Base-by-base conservation (phyloP, 78 protist genomes). In the Creolimax fragrantissima region DNA sequence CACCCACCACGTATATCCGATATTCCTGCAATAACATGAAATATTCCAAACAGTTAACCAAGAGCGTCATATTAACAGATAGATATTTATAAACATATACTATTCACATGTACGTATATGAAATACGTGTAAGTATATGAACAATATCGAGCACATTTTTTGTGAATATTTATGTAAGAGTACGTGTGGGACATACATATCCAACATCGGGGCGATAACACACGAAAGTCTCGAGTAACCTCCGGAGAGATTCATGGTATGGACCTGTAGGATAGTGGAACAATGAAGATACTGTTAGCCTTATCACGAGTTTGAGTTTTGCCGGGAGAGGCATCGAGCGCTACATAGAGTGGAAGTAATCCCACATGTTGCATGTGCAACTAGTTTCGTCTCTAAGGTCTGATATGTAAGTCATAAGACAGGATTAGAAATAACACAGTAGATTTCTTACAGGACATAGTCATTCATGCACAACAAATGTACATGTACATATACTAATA, bases 141-240 rank as follows among this genome's bases (percentile, higher is more conserved):
- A 17, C 6, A 83, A 36, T 6, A n/a, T n/a, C n/a, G n/a, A n/a
- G n/a, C n/a, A n/a, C n/a, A n/a, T n/a, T n/a, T n/a, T n/a, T n/a
- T n/a, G n/a, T n/a, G n/a, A n/a, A n/a, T n/a, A n/a, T n/a, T n/a
- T n/a, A n/a, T n/a, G n/a, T n/a, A n/a, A n/a, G n/a, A n/a, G n/a
- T n/a, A n/a, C n/a, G n/a, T n/a, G n/a, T n/a, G n/a, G n/a, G n/a
- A 83, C 86, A 5, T 90, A 90, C 92, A 5, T 90, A 90, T 5
- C 92, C 92, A 90, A 90, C 92, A 90, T 90, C 92, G 36, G 92
- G 92, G 7, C 92, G 92, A 42, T 90, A 90, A 84, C 92, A 90
- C 5, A 42, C 92, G 58, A 58, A 90, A 11, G 92, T 90, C 81
- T 90, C 92, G 41, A 90, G 74, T 41, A 90, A 11, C 42, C 45